Conservation (phyloP, 2,329 filamentous ascomycete genomes). For the Aureobasidium sp. region DNA sequence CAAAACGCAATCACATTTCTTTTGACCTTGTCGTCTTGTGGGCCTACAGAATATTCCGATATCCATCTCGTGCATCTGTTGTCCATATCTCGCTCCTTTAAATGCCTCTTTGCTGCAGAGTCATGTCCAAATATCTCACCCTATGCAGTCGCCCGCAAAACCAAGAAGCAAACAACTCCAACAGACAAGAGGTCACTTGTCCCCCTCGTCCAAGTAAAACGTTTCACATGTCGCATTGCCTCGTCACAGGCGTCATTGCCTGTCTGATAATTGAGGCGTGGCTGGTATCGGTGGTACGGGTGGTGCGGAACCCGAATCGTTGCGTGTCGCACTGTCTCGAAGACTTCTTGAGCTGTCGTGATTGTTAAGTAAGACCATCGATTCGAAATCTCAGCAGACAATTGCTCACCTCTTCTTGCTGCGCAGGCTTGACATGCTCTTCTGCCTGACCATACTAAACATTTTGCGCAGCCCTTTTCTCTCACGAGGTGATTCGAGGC, state of each 20-base stretch:
- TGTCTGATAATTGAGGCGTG: neutral
- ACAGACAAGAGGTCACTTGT: neutral
- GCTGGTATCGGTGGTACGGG: constrained; percentile 1
- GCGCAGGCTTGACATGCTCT: constrained; percentile 12
- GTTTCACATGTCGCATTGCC: neutral
- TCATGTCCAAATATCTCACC: neutral
- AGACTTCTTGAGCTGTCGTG: constrained; percentile 2
- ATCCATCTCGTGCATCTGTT: neutral
- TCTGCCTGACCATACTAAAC: constrained; percentile 11
- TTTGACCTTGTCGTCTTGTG: neutral
- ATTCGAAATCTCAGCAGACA: neutral
- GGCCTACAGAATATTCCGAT: neutral
- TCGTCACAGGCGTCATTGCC: neutral
- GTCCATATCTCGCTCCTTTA: neutral
- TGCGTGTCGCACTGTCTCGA: neutral
- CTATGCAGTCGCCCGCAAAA: neutral
- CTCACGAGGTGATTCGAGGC: constrained; percentile 4
- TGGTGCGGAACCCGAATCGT: constrained; percentile 5
- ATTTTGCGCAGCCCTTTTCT: constrained; percentile 1
- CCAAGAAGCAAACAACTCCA: neutral
- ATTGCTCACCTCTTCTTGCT: constrained; percentile 7
- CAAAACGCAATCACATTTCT: neutral
- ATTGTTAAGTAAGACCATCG: neutral
- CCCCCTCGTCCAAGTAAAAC: neutral
- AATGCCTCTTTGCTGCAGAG: neutral